Conservation (phyloP, 2,329 filamentous ascomycete species). For the Verticillium nonalfalfae region DNA sequence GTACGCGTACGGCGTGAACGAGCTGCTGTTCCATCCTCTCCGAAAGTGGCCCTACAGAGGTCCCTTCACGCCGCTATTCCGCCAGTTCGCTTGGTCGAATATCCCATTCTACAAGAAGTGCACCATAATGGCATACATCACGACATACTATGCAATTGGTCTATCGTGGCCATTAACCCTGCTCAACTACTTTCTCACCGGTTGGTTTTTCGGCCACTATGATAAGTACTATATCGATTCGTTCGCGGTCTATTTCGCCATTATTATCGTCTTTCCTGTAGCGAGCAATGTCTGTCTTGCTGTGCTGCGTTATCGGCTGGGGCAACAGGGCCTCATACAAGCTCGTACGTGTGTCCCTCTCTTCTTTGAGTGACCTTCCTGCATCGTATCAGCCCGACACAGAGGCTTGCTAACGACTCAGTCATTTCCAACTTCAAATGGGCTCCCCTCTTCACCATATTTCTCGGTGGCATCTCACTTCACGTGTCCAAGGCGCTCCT, state of each 20-base stretch:
- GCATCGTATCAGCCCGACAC: neutral
- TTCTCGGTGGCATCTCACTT: constrained; percentile 34
- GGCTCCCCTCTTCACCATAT: constrained; percentile 47
- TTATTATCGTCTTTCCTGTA: constrained; percentile 58
- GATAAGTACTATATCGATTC: constrained; percentile 63
- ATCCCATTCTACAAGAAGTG: constrained; percentile 62
- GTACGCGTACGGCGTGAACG: constrained; percentile 65
- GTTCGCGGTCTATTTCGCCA: constrained; percentile 56
- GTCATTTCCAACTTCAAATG: constrained; percentile 54
- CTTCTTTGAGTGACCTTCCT: neutral
- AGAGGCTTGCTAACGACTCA: neutral
- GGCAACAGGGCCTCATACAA: constrained; percentile 41
- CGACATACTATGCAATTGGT: constrained; percentile 66
- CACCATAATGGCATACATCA: constrained; percentile 65
- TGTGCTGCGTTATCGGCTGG: constrained; percentile 54
- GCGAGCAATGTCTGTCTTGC: constrained; percentile 56
- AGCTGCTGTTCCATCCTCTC: constrained; percentile 63
- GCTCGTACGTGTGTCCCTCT: constrained; percentile 18
- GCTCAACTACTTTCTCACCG: constrained; percentile 64
- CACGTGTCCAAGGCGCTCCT: constrained; percentile 32
- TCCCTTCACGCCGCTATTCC: constrained; percentile 60
- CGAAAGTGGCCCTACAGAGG: constrained; percentile 53
- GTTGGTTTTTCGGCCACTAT: constrained; percentile 62
- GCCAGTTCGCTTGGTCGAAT: constrained; percentile 50
- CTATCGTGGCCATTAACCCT: constrained; percentile 59